Conservation (phyloP, 495 filamentous ascomycete genomes). For the Penicillium ochrochloron region DNA sequence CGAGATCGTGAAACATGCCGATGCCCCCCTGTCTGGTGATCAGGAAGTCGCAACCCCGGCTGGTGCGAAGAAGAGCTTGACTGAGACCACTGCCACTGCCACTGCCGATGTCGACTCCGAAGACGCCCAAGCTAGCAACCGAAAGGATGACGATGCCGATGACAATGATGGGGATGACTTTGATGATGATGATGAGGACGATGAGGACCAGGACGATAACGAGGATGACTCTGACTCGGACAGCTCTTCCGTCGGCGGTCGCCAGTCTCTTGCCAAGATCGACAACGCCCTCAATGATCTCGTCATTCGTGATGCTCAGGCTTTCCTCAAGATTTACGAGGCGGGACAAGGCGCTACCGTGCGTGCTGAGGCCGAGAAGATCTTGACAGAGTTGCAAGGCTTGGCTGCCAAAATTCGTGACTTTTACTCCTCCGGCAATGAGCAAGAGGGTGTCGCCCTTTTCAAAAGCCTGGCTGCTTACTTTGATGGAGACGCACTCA, state of each 20-base stretch:
- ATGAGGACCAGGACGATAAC: conserved; percentile 66
- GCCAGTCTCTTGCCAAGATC: conserved; percentile 48
- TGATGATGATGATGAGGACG: conserved; percentile 63
- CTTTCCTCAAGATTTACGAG: conserved; percentile 83
- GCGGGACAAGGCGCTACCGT: conserved; percentile 70
- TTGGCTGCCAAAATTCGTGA: conserved; percentile 72
- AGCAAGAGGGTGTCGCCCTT: conserved; percentile 57
- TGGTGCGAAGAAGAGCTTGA: conserved; percentile 12
- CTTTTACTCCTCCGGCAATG: conserved; percentile 65
- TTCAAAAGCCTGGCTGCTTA: conserved; percentile 82
- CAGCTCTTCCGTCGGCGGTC: conserved; percentile 58
- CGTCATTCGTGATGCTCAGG: conserved; percentile 74
- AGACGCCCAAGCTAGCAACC: conserved; percentile 37
- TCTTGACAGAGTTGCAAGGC: conserved; percentile 70
- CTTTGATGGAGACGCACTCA: conserved; percentile 84
- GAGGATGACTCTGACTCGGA: conserved; percentile 74
- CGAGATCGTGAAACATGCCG: conserved; percentile 81
- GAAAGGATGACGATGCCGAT: conserved; percentile 59
- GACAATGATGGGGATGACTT: conserved; percentile 60
- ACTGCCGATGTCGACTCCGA: conserved; percentile 31
- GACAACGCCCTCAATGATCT: conserved; percentile 70
- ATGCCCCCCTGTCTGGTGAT: conserved; percentile 49
- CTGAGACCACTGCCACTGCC: conserved; percentile 18
- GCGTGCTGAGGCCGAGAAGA: conserved; percentile 75
- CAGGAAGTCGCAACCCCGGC: conserved; percentile 25